phyloP scores from a whole-genome alignment of 768 basidiomycete genomes.

The Mycena floridula region DNA sequence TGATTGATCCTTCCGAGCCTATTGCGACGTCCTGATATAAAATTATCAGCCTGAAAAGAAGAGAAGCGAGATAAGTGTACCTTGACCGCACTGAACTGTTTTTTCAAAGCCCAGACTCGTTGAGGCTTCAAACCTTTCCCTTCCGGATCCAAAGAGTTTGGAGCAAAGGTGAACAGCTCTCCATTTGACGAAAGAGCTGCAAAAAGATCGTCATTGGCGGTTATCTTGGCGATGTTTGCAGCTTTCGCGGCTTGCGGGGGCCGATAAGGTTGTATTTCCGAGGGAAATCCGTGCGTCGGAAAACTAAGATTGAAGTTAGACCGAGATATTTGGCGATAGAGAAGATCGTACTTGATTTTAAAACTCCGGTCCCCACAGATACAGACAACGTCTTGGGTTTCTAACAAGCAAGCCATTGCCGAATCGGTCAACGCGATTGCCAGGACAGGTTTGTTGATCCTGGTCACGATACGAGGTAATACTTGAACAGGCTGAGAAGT shows the following conservation, averaged over 20 bases:
- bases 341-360: constrained; percentile 57
- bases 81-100: constrained; percentile 79
- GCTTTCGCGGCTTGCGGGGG: constrained; percentile 72
- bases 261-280: constrained; percentile 71
- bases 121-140: constrained; percentile 64
- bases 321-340: neutral
- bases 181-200: constrained; percentile 81
- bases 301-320: constrained; percentile 40
- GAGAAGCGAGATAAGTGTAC: constrained; percentile 28
- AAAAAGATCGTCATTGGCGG: constrained; percentile 71
- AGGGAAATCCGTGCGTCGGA: constrained; percentile 69
- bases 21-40: constrained; percentile 76
- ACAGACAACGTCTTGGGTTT: constrained; percentile 77
- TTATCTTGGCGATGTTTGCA: constrained; percentile 73
- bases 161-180: constrained; percentile 84
- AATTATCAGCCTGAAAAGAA: neutral
- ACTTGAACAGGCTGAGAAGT: constrained; percentile 68
- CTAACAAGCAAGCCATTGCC: constrained; percentile 76
- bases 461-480: constrained; percentile 75
- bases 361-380: constrained; percentile 72
- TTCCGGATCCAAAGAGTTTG: constrained; percentile 25
- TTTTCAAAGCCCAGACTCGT: constrained; percentile 84
- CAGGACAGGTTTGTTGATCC: constrained; percentile 62
- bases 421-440: constrained; percentile 76
- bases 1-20: constrained; percentile 80